phyloP scores from a whole-genome alignment of 805 yeast species.

The Saccharomycopsis fermentans region DNA sequence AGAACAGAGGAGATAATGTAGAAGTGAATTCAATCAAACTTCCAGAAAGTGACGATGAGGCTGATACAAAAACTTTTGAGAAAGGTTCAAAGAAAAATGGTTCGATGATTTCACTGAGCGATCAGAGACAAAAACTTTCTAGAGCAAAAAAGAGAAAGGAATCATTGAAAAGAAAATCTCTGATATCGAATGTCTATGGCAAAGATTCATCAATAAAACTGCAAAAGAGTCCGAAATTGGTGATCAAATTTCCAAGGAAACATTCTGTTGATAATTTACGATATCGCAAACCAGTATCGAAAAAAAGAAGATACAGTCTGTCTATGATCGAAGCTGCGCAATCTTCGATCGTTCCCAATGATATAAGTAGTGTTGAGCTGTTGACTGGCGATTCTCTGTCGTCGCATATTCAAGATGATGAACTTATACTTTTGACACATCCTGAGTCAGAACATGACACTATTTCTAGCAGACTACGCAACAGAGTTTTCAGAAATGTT shows the following conservation, averaged over 20 bases:
- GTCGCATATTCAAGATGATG: too few species aligned
- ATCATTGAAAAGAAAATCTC: background rate
- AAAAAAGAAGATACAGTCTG: background rate
- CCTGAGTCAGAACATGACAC: background rate
- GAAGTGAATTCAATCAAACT: background rate
- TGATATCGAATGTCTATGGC: background rate
- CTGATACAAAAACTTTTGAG: background rate
- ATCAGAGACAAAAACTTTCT: background rate
- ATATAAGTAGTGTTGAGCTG: background rate
- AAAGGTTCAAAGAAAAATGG: background rate
- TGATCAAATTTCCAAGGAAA: background rate
- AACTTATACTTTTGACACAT: background rate
- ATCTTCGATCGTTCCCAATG: background rate
- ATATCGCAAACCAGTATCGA: background rate
- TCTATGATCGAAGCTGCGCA: background rate
- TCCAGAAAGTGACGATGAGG: background rate
- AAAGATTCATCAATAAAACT: too few species aligned
- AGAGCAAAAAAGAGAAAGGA: background rate
- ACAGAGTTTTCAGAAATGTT: background rate
- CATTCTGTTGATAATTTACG: background rate
- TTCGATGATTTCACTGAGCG: too few species aligned
- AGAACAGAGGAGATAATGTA: slow-evolving; percentile 15
- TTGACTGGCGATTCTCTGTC: background rate
- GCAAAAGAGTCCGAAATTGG: background rate
- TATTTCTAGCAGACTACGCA: background rate